phyloP scores from a whole-genome alignment of 2,329 filamentous ascomycete genomes.

The Grosmannia huntii region DNA sequence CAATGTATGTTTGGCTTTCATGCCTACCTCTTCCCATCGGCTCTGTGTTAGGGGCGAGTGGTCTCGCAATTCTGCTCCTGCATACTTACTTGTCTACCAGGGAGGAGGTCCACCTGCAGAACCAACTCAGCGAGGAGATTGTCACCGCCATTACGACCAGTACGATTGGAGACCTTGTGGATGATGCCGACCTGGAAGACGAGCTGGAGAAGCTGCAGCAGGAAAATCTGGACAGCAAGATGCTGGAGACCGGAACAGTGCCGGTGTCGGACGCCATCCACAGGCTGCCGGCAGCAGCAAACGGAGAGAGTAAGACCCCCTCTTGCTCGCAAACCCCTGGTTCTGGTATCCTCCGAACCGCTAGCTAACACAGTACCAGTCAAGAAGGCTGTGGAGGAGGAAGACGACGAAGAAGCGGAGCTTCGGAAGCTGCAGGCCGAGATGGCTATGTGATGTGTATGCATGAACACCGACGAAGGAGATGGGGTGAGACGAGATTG shows the following conservation, averaged over 20 bases:
- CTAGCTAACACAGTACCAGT: slow-evolving; percentile 22
- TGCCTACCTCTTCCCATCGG: background rate
- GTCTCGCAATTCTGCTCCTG: background rate
- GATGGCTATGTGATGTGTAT: slow-evolving; percentile 69
- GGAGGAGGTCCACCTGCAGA: slow-evolving; percentile 85
- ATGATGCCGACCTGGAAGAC: slow-evolving; percentile 76
- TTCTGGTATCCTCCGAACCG: background rate
- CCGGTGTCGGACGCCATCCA: slow-evolving; percentile 70
- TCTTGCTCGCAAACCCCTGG: background rate
- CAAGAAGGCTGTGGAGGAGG: slow-evolving; percentile 43
- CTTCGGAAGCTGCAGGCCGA: slow-evolving; percentile 86
- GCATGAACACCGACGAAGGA: background rate
- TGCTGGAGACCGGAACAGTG: slow-evolving; percentile 78
- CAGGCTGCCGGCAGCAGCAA: slow-evolving; percentile 61
- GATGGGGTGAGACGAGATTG: background rate
- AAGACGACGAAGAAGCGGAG: slow-evolving; percentile 95
- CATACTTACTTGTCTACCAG: slow-evolving; percentile 37
- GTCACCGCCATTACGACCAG: slow-evolving; percentile 68
- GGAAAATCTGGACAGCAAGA: slow-evolving; percentile 83
- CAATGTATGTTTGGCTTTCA: slow-evolving; percentile 49
- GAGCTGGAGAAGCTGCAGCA: slow-evolving; percentile 83
- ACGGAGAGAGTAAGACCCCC: slow-evolving; percentile 60
- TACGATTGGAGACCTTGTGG: slow-evolving; percentile 54
- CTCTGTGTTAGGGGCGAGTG: background rate
- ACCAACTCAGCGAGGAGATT: slow-evolving; percentile 88